Conservation (phyloP, 2,329 filamentous ascomycete species). For the Sphaerulina populicola region DNA sequence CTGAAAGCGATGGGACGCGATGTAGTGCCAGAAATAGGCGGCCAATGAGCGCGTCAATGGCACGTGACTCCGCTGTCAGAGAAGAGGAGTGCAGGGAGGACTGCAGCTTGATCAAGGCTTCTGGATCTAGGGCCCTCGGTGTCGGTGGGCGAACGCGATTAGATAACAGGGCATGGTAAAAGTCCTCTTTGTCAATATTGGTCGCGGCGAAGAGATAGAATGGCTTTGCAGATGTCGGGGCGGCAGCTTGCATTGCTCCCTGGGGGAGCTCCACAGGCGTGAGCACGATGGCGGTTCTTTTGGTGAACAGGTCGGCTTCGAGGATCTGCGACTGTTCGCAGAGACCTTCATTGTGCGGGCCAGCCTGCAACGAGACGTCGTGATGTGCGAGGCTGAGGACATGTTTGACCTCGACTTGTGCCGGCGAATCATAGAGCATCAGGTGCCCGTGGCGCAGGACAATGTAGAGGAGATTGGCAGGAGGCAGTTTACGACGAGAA, state of each 20-base stretch:
- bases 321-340: constrained; percentile 58
- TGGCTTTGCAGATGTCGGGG: constrained; percentile 50
- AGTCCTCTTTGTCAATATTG: constrained; percentile 93
- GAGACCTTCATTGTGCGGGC: constrained; percentile 32
- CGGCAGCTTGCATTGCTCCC: constrained; percentile 17
- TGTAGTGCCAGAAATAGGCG: constrained; percentile 82
- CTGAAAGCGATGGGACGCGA: constrained; percentile 71
- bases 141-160: constrained; percentile 58
- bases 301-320: constrained; percentile 92
- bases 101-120: constrained; percentile 80
- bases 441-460: constrained; percentile 72
- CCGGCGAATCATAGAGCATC: constrained; percentile 94
- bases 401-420: constrained; percentile 90
- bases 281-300: constrained; percentile 46
- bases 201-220: constrained; percentile 95
- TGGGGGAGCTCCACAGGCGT: constrained; percentile 24
- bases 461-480: constrained; percentile 30
- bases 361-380: constrained; percentile 74
- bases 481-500: constrained; percentile 15
- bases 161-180: constrained; percentile 86
- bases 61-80: constrained; percentile 80
- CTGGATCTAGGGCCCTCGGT: constrained; percentile 69
- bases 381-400: constrained; percentile 90
- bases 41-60: constrained; percentile 87
- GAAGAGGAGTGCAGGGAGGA: constrained; percentile 76